Base-by-base conservation (phyloP, 2,329 filamentous ascomycete genomes). In the Rugonectria rugulosa region DNA sequence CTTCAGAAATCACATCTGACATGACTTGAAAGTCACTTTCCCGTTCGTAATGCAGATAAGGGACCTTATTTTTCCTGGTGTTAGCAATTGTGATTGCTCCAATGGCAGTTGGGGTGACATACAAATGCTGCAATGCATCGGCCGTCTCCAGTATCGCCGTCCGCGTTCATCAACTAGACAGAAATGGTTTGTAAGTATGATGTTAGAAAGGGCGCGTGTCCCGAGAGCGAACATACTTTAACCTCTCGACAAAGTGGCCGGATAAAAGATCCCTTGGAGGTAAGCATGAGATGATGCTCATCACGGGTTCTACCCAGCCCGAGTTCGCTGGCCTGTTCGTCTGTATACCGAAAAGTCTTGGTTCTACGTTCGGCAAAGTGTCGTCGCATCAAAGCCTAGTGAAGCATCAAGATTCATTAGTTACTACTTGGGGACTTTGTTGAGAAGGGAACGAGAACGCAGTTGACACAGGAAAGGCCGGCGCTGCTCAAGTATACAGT, bases 21-120 rank as follows among this genome's bases (percentile, higher is more conserved):
- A 73, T 67, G 6, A 59, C 61, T 0, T 68, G 62, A 5, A 69
- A 68, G 38, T 66, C 72, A 1, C 68, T 63, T 6, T 74, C 71
- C 0, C 70, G 74, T 31, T 78, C 75, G 74, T 75, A 78, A 17
- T 78, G 75, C 2, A 78, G 68, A 41, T 72, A 77, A 2, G 74
- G 74, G 68, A 76, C 24, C n/a, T n/a, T n/a, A n/a, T n/a, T n/a
- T n/a, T n/a, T n/a, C n/a, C n/a, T n/a, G n/a, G n/a, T n/a, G n/a
- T n/a, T n/a, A n/a, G n/a, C n/a, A n/a, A n/a, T n/a, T n/a, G n/a
- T n/a, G n/a, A n/a, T n/a, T n/a, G n/a, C n/a, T n/a, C n/a, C n/a
- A n/a, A n/a, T n/a, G n/a, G n/a, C n/a, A n/a, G n/a, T n/a, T n/a
- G n/a, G n/a, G n/a, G n/a, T n/a, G n/a, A n/a, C n/a, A n/a, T n/a